Base-by-base conservation (phyloP, 2,329 filamentous ascomycete species). In the Diaporthe sp. region DNA sequence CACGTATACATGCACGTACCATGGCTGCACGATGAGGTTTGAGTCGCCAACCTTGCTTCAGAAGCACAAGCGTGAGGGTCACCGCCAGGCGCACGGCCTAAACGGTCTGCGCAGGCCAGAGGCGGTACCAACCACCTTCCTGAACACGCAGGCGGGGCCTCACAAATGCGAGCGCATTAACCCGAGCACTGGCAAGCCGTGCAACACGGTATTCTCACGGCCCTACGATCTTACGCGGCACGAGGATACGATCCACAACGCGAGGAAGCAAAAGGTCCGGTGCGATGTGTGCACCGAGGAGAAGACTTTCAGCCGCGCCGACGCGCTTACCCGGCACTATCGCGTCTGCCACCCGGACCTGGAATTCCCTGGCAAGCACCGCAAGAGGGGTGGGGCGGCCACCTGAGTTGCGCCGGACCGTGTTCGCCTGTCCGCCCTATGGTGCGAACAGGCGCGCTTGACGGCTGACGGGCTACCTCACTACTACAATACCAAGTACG, bases 201-300 rank as follows among this genome's bases (percentile, higher is more conserved):
- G 97, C 89, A 96, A 95, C 83, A 97, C 95, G 0, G 89, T 98
- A 72, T 98, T 99, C 85, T 98, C 96, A 0, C 90, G 97, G 28
- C 97, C 97, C 1, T 99, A 99, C 87, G 97, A 99, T 84, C 89
- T 99, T 71, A 99, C 97, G 0, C 90, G 97, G 31, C 97, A 99
- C 82, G 97, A 99, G 84, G 96, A 98, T 79, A 98, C 97, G 0
- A 98, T 98, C 78, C 97, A 98, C 89, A 98, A 98, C 80, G 93
- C 92, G 1, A 92, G 94, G 80, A 98, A 98, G 88, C 93, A 96
- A 84, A 98, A 98, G 87, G 95, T 98, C 10, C 93, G 95, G 60
- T 99, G 97, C 85, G 92, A 96, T 77, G 86, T 98, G 65, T 99
- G 97, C 85, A 95, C 94, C 2, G 96, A 98, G 81, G 96, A 98